Evolutionary conservation across 305 asterid genomes (phyloP).

Genomic region (Fraxinus baroniana): DNA sequence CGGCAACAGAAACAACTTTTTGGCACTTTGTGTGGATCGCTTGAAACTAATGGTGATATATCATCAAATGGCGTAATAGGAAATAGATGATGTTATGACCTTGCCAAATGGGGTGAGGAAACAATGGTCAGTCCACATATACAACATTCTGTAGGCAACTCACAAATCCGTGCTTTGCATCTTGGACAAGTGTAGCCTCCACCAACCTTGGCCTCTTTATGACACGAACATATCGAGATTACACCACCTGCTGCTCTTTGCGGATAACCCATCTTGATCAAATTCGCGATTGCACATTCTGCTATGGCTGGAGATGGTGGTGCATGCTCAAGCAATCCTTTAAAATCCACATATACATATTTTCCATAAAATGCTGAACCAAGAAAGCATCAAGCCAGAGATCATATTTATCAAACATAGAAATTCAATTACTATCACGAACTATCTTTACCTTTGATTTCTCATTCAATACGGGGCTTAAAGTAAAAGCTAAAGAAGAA

Average conservation of each 20-base stretch:
- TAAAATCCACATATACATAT: not conserved
- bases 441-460: not conserved
- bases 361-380: not conserved
- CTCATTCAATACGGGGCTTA: not conserved
- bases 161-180: conserved; percentile 93
- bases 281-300: too few relatives aligned
- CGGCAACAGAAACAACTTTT: conserved; percentile 81
- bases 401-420: not conserved
- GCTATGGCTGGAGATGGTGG: too few relatives aligned
- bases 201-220: conserved; percentile 75
- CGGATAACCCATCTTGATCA: too few relatives aligned
- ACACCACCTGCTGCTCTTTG: too few relatives aligned
- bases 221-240: too few relatives aligned
- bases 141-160: conserved; percentile 83
- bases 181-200: conserved; percentile 98
- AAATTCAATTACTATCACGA: not conserved
- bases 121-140: conserved; percentile 92
- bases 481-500: not conserved
- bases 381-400: not conserved
- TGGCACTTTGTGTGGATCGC: conserved; percentile 40
- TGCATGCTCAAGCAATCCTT: too few relatives aligned
- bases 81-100: conserved; percentile 94
- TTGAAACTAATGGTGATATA: conserved; percentile 47
- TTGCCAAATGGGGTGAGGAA: conserved; percentile 93
- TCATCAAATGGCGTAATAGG: conserved; percentile 94